Base-by-base conservation (phyloP, 2,329 filamentous ascomycete genomes). In the Lasiodiplodia hormozganensis region DNA sequence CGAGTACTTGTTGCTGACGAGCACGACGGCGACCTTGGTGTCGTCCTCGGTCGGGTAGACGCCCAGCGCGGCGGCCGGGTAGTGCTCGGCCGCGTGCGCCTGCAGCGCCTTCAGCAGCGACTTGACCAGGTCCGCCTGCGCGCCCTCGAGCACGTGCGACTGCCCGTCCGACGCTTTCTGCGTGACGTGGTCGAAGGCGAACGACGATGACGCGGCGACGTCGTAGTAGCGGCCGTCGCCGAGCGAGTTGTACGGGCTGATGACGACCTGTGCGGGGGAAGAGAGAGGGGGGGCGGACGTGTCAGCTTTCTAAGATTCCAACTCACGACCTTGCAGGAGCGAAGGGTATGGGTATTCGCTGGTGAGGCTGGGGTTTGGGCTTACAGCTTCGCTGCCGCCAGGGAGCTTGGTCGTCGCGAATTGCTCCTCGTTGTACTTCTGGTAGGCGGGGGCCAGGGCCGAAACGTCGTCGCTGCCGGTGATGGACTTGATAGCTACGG, bases 381-480 rank as follows among this genome's bases (percentile, higher is more conserved):
- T 67, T 77, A 96, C 93, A 82, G 91, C 82, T 79, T 93, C 89
- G 80, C 89, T 95, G 77, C 92, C 89, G 36, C 94, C 94, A 0
- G 95, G 95, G 68, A 99, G 88, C 85, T 96, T 97, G 70, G 93
- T 90, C 18, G 94, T 94, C 60, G 89, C 83, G 80, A 97, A 92
- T 81, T 99, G 96, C 81, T 94, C 91, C 82, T 99, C 95, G 76
- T 98, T 97, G 87, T 99, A 98, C 81, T 92, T 93, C 82, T 94
- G 86, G 79, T 97, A 96, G 0, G 96, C 94, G 0, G 94, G 92
- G 7, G 86, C 87, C 65, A 97, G 90, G 71, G 92, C 89, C 70
- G 88, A 83, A 67, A 94, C 83, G 70, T 96, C 84, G 67, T 86
- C 83, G 47, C 89, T 87, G 70, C 88, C 84, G 21, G 94, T 93